A percentile compares a stretch with the other conserved stretches of the same genome.
These are phyloP conservation scores for Cercospora brassicicola DNA, from an alignment of 2,329 filamentous ascomycete genomes.

Conservation along the genomic window DNA sequence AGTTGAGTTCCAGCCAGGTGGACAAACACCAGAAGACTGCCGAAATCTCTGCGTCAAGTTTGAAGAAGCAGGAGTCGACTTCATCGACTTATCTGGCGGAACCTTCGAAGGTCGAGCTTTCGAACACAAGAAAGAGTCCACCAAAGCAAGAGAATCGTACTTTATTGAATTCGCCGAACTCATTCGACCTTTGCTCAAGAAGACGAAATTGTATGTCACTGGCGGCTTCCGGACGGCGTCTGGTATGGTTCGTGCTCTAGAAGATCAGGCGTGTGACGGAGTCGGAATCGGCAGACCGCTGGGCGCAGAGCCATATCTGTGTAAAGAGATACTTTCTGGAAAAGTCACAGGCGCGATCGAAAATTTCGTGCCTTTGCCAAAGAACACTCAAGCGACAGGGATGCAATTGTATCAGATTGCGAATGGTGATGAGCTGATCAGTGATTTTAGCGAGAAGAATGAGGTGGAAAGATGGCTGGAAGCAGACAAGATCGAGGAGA, in stretches of 20 bases:
- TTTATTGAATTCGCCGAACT: conserved; percentile 38
- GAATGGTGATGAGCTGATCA: conserved; percentile 29
- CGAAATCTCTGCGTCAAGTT: conserved; percentile 31
- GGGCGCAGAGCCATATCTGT: conserved; percentile 35
- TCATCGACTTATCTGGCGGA: conserved; percentile 34
- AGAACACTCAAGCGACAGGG: conserved; percentile 36
- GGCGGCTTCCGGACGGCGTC: conserved; percentile 36
- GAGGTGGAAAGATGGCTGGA: conserved; percentile 37
- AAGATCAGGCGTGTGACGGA: conserved; percentile 31
- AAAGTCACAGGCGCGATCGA: conserved; percentile 34
- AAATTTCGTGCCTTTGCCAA: conserved; percentile 34
- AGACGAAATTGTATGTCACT: conserved; percentile 38
- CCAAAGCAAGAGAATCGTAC: conserved; percentile 33
- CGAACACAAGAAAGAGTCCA: conserved; percentile 36
- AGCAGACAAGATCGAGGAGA: conserved; percentile 33
- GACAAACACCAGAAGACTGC: conserved; percentile 33
- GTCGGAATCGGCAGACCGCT: conserved; percentile 36
- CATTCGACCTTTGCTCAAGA: conserved; percentile 33
- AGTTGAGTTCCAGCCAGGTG: conserved; percentile 36
- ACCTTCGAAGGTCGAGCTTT: conserved; percentile 35
- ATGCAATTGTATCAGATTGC: conserved; percentile 37
- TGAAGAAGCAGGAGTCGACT: conserved; percentile 30
- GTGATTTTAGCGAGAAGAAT: conserved; percentile 36
- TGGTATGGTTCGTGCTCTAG: conserved; percentile 34
- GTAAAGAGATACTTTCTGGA: conserved; percentile 35